Evolutionary conservation across 1,284 basidiomycete genomes (phyloP).

Genomic region (Testicularia cyperi): DNA sequence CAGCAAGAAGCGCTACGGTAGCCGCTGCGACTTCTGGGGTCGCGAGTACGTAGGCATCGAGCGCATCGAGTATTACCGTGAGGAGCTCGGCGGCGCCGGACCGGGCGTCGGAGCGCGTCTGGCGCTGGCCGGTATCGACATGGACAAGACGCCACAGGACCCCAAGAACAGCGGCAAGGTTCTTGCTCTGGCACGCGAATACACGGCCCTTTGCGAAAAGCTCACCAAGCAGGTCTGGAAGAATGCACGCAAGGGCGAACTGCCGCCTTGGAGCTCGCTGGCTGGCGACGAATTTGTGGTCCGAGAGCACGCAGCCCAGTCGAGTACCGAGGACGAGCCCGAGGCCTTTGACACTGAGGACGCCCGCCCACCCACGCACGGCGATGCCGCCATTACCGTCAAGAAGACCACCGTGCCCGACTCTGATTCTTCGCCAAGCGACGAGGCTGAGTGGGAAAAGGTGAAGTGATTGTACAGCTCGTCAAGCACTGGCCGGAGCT

Average conservation of each 20-base stretch:
- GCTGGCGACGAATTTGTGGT: constrained; percentile 26
- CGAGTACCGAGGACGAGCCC: constrained; percentile 9
- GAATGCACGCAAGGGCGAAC: constrained; percentile 32
- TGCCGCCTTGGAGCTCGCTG: constrained; percentile 44
- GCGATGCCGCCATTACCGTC: constrained; percentile 6
- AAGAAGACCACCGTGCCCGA: constrained; percentile 32
- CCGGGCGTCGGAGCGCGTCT: constrained; percentile 26
- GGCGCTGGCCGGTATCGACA: constrained; percentile 25
- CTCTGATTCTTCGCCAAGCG: constrained; percentile 9
- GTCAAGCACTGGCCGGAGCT: background rate
- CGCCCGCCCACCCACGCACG: constrained; percentile 18
- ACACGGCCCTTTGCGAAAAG: constrained; percentile 24
- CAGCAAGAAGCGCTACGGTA: constrained; percentile 50
- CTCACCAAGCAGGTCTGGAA: constrained; percentile 41
- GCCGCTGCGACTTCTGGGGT: constrained; percentile 47
- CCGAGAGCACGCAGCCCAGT: constrained; percentile 9
- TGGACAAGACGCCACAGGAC: constrained; percentile 9
- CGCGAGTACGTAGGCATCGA: constrained; percentile 53
- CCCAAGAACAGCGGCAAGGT: constrained; percentile 17
- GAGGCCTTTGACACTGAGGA: constrained; percentile 13
- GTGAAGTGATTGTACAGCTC: constrained; percentile 11
- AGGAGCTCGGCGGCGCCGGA: constrained; percentile 37
- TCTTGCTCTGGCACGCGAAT: constrained; percentile 35
- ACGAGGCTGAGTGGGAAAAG: constrained; percentile 44
- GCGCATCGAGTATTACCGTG: constrained; percentile 41